These are phyloP conservation scores for Chytriomyces sp. DNA, from an alignment of 192 early-diverging fungal genomes.

Conservation along the genomic window DNA sequence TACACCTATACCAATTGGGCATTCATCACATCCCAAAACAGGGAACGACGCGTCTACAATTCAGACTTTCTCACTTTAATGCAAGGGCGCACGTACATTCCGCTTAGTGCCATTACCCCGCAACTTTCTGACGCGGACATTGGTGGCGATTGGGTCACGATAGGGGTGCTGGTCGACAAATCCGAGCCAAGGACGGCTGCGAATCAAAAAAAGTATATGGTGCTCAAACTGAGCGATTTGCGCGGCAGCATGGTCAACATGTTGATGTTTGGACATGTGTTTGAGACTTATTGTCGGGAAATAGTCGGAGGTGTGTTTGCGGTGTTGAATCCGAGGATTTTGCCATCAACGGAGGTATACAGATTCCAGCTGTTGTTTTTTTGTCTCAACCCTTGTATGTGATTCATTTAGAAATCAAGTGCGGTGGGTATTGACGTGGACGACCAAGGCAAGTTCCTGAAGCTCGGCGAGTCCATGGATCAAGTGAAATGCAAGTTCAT, in stretches of 20 bases:
- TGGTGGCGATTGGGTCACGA: constrained; percentile 41
- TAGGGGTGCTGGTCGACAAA: constrained; percentile 38
- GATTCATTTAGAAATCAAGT: constrained; percentile 29
- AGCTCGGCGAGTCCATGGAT: constrained; percentile 38
- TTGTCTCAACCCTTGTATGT: not conserved
- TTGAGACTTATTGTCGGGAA: constrained; percentile 17
- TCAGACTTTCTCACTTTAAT: not conserved
- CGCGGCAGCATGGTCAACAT: constrained; percentile 26
- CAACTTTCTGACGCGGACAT: constrained; percentile 31
- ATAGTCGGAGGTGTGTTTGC: constrained; percentile 37
- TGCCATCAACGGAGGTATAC: constrained; percentile 38
- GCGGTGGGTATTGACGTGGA: constrained; percentile 36
- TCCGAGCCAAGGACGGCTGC: constrained; percentile 18
- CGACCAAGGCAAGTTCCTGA: constrained; percentile 41
- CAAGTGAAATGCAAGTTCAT: constrained; percentile 30
- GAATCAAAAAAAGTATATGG: constrained; percentile 37
- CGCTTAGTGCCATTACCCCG: not conserved
- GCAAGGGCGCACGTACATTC: not conserved
- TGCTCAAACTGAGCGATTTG: constrained; percentile 40
- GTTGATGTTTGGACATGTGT: constrained; percentile 37
- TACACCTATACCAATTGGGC: not conserved
- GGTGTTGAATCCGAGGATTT: constrained; percentile 41
- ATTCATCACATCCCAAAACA: not conserved
- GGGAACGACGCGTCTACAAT: not conserved
- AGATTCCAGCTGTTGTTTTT: not conserved